A percentile compares a stretch with the other conserved stretches of the same genome.
phyloP scores from a whole-genome alignment of 1,284 basidiomycete species.

The Pterulicium gracile region DNA sequence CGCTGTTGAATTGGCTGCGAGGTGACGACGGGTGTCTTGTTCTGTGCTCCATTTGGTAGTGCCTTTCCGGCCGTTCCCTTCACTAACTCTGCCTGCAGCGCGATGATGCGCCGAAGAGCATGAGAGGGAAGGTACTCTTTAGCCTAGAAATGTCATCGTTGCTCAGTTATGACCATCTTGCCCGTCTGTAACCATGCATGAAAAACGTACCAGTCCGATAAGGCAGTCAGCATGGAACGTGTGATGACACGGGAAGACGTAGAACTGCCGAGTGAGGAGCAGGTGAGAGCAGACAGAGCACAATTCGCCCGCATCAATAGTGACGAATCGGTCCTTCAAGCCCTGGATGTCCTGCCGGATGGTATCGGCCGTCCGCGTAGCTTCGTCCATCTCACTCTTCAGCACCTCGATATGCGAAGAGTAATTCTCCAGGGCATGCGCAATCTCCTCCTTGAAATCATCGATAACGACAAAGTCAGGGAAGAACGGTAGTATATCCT shows the following conservation, averaged over 20 bases:
- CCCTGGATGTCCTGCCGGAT: constrained; percentile 89
- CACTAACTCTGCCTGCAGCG: constrained; percentile 75
- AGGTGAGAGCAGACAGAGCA: constrained; percentile 75
- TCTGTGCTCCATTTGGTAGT: constrained; percentile 12
- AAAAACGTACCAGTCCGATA: constrained; percentile 68
- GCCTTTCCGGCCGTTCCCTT: constrained; percentile 34
- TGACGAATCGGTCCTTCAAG: constrained; percentile 86
- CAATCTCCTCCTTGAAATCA: constrained; percentile 99
- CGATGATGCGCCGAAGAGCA: constrained; percentile 73
- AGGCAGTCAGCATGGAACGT: constrained; percentile 93
- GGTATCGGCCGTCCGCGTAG: constrained; percentile 83
- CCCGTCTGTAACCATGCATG: too few species aligned
- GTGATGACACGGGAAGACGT: constrained; percentile 97
- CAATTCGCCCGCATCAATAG: constrained; percentile 79
- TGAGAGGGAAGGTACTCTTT: constrained; percentile 82
- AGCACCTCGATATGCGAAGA: constrained; percentile 85
- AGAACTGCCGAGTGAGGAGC: constrained; percentile 86
- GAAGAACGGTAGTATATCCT: constrained; percentile 99
- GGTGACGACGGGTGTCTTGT: constrained; percentile 13
- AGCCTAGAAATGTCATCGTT: constrained; percentile 38
- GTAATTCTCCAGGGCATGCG: constrained; percentile 90
- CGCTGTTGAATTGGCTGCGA: constrained; percentile 45
- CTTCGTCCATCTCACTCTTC: constrained; percentile 94
- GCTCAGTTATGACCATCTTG: too few species aligned
- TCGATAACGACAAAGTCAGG: constrained; percentile 99